Conservation (phyloP, 75 land plant genomes). For the Ceratopteris richardii region DNA sequence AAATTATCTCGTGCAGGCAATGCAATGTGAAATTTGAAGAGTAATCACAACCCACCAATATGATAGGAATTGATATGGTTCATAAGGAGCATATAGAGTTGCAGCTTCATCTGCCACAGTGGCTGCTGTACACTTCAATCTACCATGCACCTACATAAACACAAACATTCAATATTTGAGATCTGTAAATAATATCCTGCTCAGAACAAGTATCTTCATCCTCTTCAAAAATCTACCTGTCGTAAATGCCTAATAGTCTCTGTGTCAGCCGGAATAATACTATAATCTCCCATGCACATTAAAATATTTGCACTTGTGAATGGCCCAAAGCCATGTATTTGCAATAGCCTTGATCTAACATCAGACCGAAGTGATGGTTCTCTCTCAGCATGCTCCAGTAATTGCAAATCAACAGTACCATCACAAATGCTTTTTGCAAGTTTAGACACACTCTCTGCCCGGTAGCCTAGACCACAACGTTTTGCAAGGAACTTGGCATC, state of each 20-base stretch:
- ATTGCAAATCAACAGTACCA: constrained; percentile 22
- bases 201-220: not conserved
- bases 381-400: constrained; percentile 23
- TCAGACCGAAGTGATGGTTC: constrained; percentile 11
- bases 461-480: constrained; percentile 53
- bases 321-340: constrained; percentile 45
- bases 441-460: constrained; percentile 33
- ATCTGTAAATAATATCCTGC: too few relatives aligned
- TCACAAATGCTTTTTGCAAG: constrained; percentile 37
- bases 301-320: constrained; percentile 41
- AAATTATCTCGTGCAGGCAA: not conserved
- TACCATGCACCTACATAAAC: constrained; percentile 35
- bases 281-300: constrained; percentile 49
- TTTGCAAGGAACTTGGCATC: constrained; percentile 32
- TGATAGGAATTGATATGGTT: constrained; percentile 54
- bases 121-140: constrained; percentile 3
- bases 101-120: constrained; percentile 23
- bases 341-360: constrained; percentile 14
- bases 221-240: constrained; percentile 12
- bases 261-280: constrained; percentile 37
- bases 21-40: not conserved
- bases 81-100: constrained; percentile 35
- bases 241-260: constrained; percentile 49
- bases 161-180: too few relatives aligned
- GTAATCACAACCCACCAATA: constrained; percentile 31